phyloP scores from a whole-genome alignment of 306 rosid species.

The Lithocarpus polystachyus region DNA sequence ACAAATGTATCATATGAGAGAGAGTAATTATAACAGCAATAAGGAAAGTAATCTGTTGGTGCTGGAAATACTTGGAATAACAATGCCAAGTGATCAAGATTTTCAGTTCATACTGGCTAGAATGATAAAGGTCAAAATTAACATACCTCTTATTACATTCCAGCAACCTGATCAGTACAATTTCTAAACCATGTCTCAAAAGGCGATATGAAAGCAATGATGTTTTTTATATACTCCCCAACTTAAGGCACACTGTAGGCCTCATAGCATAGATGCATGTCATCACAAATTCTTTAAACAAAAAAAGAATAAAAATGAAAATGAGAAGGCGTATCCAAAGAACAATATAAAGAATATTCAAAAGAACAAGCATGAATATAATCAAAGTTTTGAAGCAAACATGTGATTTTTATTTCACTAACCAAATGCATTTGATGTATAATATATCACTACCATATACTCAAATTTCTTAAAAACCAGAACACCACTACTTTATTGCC shows the following conservation, averaged over 20 bases:
- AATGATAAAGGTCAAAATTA: not conserved
- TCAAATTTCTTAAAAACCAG: not conserved
- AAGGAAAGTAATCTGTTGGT: not conserved
- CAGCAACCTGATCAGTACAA: constrained; percentile 14
- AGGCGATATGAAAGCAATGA: constrained; percentile 15
- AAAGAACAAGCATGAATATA: not conserved
- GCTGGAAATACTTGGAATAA: not conserved
- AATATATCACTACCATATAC: not conserved
- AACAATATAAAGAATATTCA: not conserved
- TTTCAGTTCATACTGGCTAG: not conserved
- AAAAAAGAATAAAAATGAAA: not conserved
- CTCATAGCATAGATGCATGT: not conserved
- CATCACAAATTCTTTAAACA: constrained; percentile 1
- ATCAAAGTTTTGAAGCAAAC: not conserved
- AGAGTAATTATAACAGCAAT: not conserved
- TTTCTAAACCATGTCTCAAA: constrained; percentile 13
- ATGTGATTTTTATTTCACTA: not conserved
- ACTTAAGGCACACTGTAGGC: not conserved
- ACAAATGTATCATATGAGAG: too few species aligned
- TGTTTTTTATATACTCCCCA: constrained; percentile 1
- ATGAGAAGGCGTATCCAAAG: not conserved
- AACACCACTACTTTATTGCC: not conserved
- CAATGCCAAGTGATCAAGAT: not conserved
- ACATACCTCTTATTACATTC: constrained; percentile 21
- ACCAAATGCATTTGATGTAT: not conserved